Evolutionary conservation across 1,139 yeast species (phyloP).

Genomic region (Saccharomyces hybrid): DNA sequence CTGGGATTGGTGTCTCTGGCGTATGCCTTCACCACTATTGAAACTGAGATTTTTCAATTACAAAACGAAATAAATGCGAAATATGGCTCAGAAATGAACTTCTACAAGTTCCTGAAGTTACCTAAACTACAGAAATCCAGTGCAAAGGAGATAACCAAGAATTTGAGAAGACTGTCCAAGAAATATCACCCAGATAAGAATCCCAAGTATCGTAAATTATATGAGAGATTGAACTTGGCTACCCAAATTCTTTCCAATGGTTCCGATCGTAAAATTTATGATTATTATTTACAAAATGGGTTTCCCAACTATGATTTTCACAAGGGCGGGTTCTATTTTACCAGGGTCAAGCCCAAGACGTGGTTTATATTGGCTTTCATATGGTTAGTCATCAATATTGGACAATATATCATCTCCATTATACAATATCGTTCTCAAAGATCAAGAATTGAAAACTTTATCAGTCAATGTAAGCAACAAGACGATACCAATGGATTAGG

Average conservation of each 20-base stretch:
- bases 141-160: slow-evolving; percentile 58
- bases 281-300: slow-evolving; percentile 74
- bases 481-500: slow-evolving; percentile 54
- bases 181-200: slow-evolving; percentile 79
- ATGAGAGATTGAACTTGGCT: slow-evolving; percentile 67
- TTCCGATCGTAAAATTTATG: slow-evolving; percentile 65
- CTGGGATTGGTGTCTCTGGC: slow-evolving; percentile 17
- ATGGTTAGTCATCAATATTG: slow-evolving; percentile 43
- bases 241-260: slow-evolving; percentile 65
- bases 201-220: slow-evolving; percentile 37
- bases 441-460: slow-evolving; percentile 47
- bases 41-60: slow-evolving; percentile 72
- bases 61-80: slow-evolving; percentile 59
- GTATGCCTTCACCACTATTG: slow-evolving; percentile 41
- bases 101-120: slow-evolving; percentile 62
- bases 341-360: slow-evolving; percentile 35
- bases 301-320: slow-evolving; percentile 76
- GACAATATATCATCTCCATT: slow-evolving; percentile 52
- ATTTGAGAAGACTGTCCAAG: slow-evolving; percentile 65
- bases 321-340: slow-evolving; percentile 39
- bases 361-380: slow-evolving; percentile 45
- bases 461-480: slow-evolving; percentile 43
- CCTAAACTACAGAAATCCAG: slow-evolving; percentile 40
- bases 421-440: slow-evolving; percentile 55
- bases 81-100: slow-evolving; percentile 55